Conservation (phyloP, 2,329 filamentous ascomycete species). For the Leptographium wingfieldii region DNA sequence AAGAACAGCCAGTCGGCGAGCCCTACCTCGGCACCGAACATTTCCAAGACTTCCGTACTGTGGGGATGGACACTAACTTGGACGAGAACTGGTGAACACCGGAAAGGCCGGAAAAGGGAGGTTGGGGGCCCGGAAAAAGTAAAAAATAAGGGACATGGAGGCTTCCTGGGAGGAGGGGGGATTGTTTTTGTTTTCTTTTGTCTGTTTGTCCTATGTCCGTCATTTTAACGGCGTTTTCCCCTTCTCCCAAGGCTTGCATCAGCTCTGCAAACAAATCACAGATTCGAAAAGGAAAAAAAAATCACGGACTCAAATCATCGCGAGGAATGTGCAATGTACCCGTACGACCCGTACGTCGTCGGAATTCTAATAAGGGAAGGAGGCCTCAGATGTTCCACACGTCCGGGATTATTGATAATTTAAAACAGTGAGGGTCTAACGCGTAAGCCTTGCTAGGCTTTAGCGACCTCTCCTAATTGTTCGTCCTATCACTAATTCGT, state of each 20-base stretch:
- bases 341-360: neutral
- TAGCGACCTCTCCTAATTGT: neutral
- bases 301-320: neutral
- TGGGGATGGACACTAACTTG: neutral
- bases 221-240: slow-evolving; percentile 3
- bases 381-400: neutral
- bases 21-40: neutral
- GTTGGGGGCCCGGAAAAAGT: neutral
- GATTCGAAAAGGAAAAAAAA: neutral
- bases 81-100: neutral
- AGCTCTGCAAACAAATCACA: neutral
- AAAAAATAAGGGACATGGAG: neutral
- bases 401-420: neutral
- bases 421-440: neutral
- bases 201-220: neutral
- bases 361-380: neutral
- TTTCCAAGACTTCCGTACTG: neutral
- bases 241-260: neutral
- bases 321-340: neutral
- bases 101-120: neutral
- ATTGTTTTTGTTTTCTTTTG: neutral
- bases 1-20: neutral
- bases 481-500: neutral
- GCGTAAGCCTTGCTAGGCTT: neutral
- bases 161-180: neutral